Evolutionary conservation across 305 asterid species (phyloP).

Genomic region (Caryopteris hybrid): DNA sequence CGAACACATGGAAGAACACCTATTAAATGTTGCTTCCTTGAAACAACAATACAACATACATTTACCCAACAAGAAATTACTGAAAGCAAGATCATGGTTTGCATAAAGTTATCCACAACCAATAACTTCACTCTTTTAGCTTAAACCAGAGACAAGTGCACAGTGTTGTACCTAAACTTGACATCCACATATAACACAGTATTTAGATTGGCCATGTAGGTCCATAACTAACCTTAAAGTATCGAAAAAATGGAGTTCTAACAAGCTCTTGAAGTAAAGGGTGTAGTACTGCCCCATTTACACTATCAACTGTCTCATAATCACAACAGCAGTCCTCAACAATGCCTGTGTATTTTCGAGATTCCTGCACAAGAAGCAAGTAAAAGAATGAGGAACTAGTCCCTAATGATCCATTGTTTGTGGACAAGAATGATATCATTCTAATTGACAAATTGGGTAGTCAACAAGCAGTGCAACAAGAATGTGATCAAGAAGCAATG

Average conservation of each 20-base stretch:
- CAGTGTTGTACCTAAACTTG: neutral
- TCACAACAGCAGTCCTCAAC: constrained; percentile 98
- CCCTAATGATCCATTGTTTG: neutral
- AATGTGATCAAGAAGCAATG: constrained; percentile 8
- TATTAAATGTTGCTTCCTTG: neutral
- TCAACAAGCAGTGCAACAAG: neutral
- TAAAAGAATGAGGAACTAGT: constrained; percentile 2
- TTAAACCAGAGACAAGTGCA: neutral
- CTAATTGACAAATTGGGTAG: neutral
- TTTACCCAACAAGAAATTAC: neutral
- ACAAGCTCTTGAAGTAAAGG: constrained; percentile 90
- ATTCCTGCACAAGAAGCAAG: constrained; percentile 58
- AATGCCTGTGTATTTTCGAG: constrained; percentile 76
- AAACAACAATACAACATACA: neutral
- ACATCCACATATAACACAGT: neutral
- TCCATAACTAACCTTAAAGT: constrained; percentile 64
- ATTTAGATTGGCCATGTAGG: neutral
- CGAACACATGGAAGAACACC: neutral
- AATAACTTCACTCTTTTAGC: neutral
- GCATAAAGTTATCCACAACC: neutral
- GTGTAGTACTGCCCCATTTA: constrained; percentile 70
- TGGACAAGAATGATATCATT: neutral
- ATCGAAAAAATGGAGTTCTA: constrained; percentile 82
- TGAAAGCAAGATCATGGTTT: neutral
- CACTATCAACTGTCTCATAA: constrained; percentile 81